Evolutionary conservation across 2,329 filamentous ascomycete species (phyloP), one percentile per base, ranked within the genome.

Genomic region (Microsporum audouinii): DNA sequence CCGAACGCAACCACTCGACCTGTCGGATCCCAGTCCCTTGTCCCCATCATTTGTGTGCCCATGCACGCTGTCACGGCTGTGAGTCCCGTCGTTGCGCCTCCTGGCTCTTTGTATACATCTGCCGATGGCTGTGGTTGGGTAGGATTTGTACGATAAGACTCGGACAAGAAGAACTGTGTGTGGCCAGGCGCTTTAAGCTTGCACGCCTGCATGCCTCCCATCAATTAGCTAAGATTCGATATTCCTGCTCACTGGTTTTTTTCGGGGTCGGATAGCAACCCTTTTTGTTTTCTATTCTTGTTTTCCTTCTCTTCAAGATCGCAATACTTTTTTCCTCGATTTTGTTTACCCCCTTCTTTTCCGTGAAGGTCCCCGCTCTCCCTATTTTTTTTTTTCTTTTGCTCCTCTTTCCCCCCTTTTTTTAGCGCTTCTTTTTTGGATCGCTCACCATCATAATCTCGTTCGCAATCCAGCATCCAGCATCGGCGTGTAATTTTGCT

Each of bases 1-100:
- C 49, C 27, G 49, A 53, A 53, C 49, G 49, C 49, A 53, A 43
- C 49, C 27, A 53, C 49, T 53, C 49, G 49, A 53, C 49, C 49
- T 53, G 49, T 53, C 49, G 49, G 49, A 53, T 53, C 49, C 49
- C 49, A 1, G 49, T 53, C 49, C 49, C 7, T 33, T 10, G 49
- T 53, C 49, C 49, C 49, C 49, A 53, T 53, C 49, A 53, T 53
- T 27, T 31, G 49, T 53, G 49, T 53, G 49, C 49, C 49, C 29
- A 53, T 53, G 49, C 49, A 53, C 49, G 49, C 49, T 53, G 49
- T 53, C 49, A 53, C 49, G 49, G 27, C 49, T 53, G 31, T 34
- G 49, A 53, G 49, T 31, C 49, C 49, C 49, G 49, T 53, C 49
- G 27, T 53, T 53, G 49, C 49, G 49, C 49, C 49, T 53, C 39